phyloP scores from a whole-genome alignment of 352 stramenopile species.

The Phytopythium mirpurense region DNA sequence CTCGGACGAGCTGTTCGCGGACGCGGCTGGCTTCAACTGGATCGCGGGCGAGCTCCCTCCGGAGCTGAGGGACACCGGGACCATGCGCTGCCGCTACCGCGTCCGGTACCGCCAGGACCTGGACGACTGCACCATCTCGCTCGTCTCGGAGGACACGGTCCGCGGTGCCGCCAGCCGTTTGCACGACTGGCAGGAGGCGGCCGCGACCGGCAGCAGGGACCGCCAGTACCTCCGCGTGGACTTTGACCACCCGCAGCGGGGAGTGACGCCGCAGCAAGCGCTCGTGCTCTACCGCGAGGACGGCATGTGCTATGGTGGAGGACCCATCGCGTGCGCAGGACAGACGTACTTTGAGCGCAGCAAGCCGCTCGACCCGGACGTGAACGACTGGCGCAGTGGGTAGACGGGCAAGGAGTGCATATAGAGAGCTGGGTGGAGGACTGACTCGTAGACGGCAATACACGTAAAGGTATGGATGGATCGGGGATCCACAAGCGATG shows the following conservation, averaged over 20 bases:
- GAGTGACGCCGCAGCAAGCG: slow-evolving; percentile 78
- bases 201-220: slow-evolving; percentile 2
- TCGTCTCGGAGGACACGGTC: slow-evolving; percentile 39
- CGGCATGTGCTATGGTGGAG: slow-evolving; percentile 74
- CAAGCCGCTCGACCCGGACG: slow-evolving; percentile 35
- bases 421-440: too few relatives aligned
- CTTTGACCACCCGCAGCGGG: slow-evolving; percentile 80
- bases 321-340: slow-evolving; percentile 55
- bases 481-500: too few relatives aligned
- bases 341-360: slow-evolving; percentile 64
- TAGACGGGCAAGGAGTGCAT: neutral
- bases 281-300: slow-evolving; percentile 84
- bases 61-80: slow-evolving; percentile 31
- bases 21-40: slow-evolving; percentile 86
- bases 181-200: slow-evolving; percentile 37
- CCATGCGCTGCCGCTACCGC: slow-evolving; percentile 67
- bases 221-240: slow-evolving; percentile 52
- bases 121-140: slow-evolving; percentile 53
- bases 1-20: slow-evolving; percentile 78
- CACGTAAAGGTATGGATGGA: too few relatives aligned
- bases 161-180: slow-evolving; percentile 28
- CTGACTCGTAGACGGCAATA: too few relatives aligned
- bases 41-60: slow-evolving; percentile 51
- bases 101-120: slow-evolving; percentile 79
- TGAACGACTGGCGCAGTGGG: slow-evolving; percentile 44